Evolutionary conservation across 108 stramenopile genomes (phyloP).

Genomic region (Discostella pseudostelligera): DNA sequence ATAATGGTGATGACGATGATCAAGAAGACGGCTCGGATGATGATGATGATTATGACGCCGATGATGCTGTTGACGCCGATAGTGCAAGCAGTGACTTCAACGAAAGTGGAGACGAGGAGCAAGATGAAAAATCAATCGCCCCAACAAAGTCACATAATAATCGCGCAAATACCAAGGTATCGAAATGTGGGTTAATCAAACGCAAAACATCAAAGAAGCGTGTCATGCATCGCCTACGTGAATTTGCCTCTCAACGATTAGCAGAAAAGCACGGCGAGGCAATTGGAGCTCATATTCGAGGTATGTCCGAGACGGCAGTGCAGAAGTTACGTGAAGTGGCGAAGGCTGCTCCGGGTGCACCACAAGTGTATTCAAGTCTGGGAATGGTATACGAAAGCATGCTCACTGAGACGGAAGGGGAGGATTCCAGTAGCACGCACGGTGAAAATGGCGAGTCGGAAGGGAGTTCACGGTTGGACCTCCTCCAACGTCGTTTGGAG

Average conservation of each 20-base stretch:
- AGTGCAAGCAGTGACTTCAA: neutral
- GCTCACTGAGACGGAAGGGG: slow-evolving; percentile 49
- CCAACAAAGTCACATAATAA: slow-evolving; percentile 4
- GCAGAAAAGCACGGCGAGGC: slow-evolving; percentile 80
- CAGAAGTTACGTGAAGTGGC: slow-evolving; percentile 66
- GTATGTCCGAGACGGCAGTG: slow-evolving; percentile 60
- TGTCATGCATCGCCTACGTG: slow-evolving; percentile 57
- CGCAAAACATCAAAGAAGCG: slow-evolving; percentile 52
- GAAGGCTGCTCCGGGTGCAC: slow-evolving; percentile 74
- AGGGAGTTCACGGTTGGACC: slow-evolving; percentile 10
- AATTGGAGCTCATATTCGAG: slow-evolving; percentile 70
- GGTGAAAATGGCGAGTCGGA: slow-evolving; percentile 3
- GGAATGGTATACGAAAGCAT: slow-evolving; percentile 88
- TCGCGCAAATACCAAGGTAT: slow-evolving; percentile 5
- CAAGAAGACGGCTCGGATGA: slow-evolving; percentile 13
- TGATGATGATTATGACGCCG: too few relatives aligned
- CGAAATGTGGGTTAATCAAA: slow-evolving; percentile 10
- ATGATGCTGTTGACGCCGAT: too few relatives aligned
- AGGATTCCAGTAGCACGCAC: slow-evolving; percentile 6
- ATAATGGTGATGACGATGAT: slow-evolving; percentile 14
- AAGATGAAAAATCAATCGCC: neutral
- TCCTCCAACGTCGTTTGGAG: slow-evolving; percentile 46
- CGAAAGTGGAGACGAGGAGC: slow-evolving; percentile 6
- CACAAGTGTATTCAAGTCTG: slow-evolving; percentile 82
- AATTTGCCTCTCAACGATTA: slow-evolving; percentile 71